Evolutionary conservation across 1,139 yeast species (phyloP).

Genomic region (Scheffersomyces lignicola): DNA sequence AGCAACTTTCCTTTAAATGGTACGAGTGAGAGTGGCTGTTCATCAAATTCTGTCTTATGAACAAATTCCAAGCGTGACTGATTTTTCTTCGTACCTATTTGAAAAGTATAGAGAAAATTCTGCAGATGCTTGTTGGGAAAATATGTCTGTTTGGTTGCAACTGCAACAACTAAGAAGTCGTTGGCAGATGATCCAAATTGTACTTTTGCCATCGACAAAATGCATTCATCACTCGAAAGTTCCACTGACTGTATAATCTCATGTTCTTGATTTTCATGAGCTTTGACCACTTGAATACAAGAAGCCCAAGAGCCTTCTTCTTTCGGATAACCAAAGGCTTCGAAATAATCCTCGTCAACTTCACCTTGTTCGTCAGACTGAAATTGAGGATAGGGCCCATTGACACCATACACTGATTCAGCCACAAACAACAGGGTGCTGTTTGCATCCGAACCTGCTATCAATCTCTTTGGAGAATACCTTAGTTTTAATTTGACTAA

Average conservation of each 20-base stretch:
- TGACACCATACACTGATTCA: constrained; percentile 47
- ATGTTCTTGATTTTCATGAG: constrained; percentile 16
- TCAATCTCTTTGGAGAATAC: constrained; percentile 54
- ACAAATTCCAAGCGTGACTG: constrained; percentile 38
- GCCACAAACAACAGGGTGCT: constrained; percentile 31
- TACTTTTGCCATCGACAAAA: constrained; percentile 24
- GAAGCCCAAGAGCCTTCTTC: constrained; percentile 43
- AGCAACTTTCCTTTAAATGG: constrained; percentile 64
- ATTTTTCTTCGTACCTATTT: constrained; percentile 26
- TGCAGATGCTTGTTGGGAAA: constrained; percentile 32
- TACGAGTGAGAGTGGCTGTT: constrained; percentile 48
- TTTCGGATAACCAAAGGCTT: constrained; percentile 41
- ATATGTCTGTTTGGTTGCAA: constrained; percentile 36
- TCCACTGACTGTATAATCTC: constrained; percentile 42
- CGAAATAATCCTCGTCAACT: constrained; percentile 28
- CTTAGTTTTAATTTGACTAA: constrained; percentile 44
- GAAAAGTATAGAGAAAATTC: constrained; percentile 46
- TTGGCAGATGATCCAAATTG: constrained; percentile 22
- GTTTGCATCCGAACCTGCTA: constrained; percentile 20
- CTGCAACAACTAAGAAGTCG: constrained; percentile 50
- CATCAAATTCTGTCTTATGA: constrained; percentile 63
- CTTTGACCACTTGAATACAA: constrained; percentile 54
- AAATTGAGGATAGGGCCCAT: constrained; percentile 24
- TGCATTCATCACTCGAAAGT: constrained; percentile 42
- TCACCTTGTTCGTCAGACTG: constrained; percentile 8